Evolutionary conservation across 306 rosid species (phyloP), one percentile per base, ranked within the genome.

Genomic region (Lithocarpus polystachyus): DNA sequence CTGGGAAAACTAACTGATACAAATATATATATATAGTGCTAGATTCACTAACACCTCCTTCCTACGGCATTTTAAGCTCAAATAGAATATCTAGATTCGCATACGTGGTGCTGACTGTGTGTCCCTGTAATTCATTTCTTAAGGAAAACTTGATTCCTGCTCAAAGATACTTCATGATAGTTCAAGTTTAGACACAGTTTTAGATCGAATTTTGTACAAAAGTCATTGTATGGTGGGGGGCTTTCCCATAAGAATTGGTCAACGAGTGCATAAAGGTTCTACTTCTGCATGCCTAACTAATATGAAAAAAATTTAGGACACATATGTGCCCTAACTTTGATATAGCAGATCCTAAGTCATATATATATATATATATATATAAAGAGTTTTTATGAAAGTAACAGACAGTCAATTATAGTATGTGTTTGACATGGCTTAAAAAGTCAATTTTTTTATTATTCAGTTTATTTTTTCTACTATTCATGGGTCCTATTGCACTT

Each of bases 61-160:
- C 24, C 73, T 77, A 71, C 87, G 87, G 83, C 86, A 86, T 85
- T 87, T 81, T 84, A 75, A 55, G 87, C 82, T 80, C 81, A 61
- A 76, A 76, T 71, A 79, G 74, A 72, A 20, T 80, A 80, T 72
- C 69, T 77, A 24, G 72, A 72, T 79, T 60, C 73, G 55, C 20
- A 68, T 90, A 86, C 89, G 80, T 88, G 91, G 24, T 83, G 86
- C 88, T 86, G 85, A 86, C 88, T 85, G 82, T 85, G 82, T 85
- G 40, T 81, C 54, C 52, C 3, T 45, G 3, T 2, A 45, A 71
- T 67, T 78, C 82, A 75, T 86, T 86, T 79, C 89, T 86, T 91
- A 61, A 54, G 0, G 53, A 68, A 40, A 80, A 86, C 80, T 81
- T 79, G 93, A 89, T 83, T 81, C 90, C 89, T 74, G 55, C 74